Evolutionary conservation across 331 rosid genomes (phyloP).

Genomic region (Pyracantha coccinea): DNA sequence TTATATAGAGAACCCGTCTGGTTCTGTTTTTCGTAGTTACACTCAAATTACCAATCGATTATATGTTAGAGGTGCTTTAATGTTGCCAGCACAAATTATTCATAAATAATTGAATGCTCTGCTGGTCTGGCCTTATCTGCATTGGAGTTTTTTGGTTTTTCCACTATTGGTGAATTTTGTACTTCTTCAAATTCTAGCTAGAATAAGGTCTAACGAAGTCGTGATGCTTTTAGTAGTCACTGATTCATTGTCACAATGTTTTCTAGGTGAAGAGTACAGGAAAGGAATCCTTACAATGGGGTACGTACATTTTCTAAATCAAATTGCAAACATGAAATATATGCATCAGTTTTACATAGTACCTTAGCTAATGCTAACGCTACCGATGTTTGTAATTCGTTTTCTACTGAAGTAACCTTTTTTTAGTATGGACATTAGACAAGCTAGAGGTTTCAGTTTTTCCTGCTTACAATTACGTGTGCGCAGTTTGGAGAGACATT

Average conservation of each 20-base stretch:
- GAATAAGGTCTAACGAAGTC: too few relatives aligned
- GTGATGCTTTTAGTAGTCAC: not conserved
- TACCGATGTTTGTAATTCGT: not conserved
- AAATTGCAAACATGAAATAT: not conserved
- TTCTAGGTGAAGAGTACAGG: conserved; percentile 72
- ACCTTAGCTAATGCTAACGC: not conserved
- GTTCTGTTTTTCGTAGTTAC: too few relatives aligned
- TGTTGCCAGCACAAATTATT: too few relatives aligned
- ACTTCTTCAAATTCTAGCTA: too few relatives aligned
- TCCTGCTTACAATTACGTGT: not conserved
- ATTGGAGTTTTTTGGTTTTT: too few relatives aligned
- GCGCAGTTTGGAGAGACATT: not conserved
- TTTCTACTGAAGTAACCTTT: not conserved
- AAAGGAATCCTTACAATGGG: conserved; percentile 87
- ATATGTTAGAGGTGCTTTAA: too few relatives aligned
- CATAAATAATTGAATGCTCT: too few relatives aligned
- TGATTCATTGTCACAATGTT: not conserved
- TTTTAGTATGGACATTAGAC: too few relatives aligned
- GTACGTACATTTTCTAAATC: conserved; percentile 17
- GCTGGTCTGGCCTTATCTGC: too few relatives aligned
- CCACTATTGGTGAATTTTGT: too few relatives aligned
- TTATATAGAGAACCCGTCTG: too few relatives aligned
- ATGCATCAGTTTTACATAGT: not conserved
- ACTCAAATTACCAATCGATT: too few relatives aligned
- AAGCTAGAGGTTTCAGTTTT: not conserved